Evolutionary conservation across 208 protist genomes (phyloP), one percentile per base, ranked within the genome.

Genomic region (Trypanosoma boissoni): DNA sequence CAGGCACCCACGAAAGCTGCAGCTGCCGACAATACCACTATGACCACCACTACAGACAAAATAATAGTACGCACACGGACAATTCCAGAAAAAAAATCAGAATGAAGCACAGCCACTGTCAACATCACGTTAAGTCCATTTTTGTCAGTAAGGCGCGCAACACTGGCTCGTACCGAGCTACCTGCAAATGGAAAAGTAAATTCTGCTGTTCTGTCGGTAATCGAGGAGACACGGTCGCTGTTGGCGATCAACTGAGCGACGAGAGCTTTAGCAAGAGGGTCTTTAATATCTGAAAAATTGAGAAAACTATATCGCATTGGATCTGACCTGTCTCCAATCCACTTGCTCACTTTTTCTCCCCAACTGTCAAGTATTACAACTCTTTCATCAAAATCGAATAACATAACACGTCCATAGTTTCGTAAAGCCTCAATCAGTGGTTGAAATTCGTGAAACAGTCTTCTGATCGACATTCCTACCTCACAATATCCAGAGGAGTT

Each of bases 291-390:
- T 46, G 69, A 51, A 32, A 84, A 68, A 20, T 2, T 52, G 12
- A 67, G 52, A 37, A 44, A 31, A 31, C n/a, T 8, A 48, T 49
- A 59, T 0, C 26, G 14, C 32, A 59, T 28, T 6, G 1, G 3
- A 2, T 34, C 2, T 24, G 41, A 56, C n/a, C 39, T 43, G 7
- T 45, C 21, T 21, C 46, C 48, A 26, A 14, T 34, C 39, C 68
- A 43, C 37, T 24, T 51, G n/a, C 45, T 65, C 21, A 49, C 37
- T 2, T 37, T 64, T 32, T 83, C 66, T 43, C 76, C 68, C 80
- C 80, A 87, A 56, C 76, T 87, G 69, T 87, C 80, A 16, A 75
- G 64, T 24, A 87, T 68, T 20, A 87, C 67, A 43, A 83, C 74
- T 29, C 65, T 51, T 34, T 52, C 63, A 24, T n/a, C 44, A 23